Base-by-base conservation (phyloP, 495 filamentous ascomycete genomes). In the Hypoxylon fragiforme region DNA sequence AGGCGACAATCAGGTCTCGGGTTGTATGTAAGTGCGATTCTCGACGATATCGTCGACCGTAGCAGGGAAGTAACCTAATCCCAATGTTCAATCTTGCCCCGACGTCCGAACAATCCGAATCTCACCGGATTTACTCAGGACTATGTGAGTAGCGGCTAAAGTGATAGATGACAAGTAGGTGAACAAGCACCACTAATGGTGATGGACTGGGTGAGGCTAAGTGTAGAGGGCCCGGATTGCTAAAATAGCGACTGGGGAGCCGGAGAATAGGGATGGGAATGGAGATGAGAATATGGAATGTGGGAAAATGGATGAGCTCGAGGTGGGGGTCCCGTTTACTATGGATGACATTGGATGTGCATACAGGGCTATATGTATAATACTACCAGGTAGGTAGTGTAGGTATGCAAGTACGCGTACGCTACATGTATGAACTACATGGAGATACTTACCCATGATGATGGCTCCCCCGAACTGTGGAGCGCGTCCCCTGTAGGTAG, bases 141-240 rank as follows among this genome's bases (percentile, higher is more conserved):
- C n/a, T n/a, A n/a, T n/a, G n/a, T 18, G 45, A 15, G 31, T 15
- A 41, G 42, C 52, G 58, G 58, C 42, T 62, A 62, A 62, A 62
- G 14, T 56, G 46, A 26, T 56, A 44, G 34, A 40, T 32, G 51
- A 51, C 21, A 51, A 55, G 26, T 47, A 37, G 13, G 36, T 24
- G 30, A 9, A 9, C 24, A 28, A 28, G 31, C 47, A 18, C 22
- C 24, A 47, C 44, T 14, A 18, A 15, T 43, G 35, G 24, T 24
- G 43, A 53, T 56, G 30, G 49, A 53, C 57, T 52, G 58, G 52
- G 43, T 52, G 42, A 62, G 50, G 58, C 58, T 62, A 47, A 62
- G 55, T 57, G 37, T 41, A 47, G 34, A 37, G 52, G 30, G 24
- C 24, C 19, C 51, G 24, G 41, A 57, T 24, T 50, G 58, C 58